Evolutionary conservation across 441 rosid species (phyloP).

Genomic region (Populus tomentosa): DNA sequence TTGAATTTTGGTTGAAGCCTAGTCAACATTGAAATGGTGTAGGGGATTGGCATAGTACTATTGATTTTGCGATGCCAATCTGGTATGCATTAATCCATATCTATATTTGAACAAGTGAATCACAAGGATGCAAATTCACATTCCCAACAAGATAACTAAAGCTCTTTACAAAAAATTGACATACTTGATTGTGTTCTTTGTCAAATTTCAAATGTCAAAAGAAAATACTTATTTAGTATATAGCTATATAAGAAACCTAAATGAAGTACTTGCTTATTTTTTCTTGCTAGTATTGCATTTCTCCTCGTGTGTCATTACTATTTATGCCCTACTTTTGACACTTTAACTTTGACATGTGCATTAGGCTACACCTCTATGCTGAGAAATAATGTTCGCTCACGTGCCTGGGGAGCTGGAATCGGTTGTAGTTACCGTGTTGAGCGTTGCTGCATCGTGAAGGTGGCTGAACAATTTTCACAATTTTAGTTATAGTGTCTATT

Average conservation of each 20-base stretch:
- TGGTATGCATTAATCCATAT: background rate
- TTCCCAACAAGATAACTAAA: background rate
- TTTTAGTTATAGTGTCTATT: constrained; percentile 6
- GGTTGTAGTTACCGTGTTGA: constrained; percentile 96
- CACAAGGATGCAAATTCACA: background rate
- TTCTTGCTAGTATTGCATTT: background rate
- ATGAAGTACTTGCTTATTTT: background rate
- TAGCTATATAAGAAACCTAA: background rate
- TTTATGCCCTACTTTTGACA: background rate
- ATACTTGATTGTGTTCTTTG: background rate
- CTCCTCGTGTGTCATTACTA: background rate
- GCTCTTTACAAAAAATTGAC: background rate
- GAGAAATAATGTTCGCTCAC: constrained; percentile 96
- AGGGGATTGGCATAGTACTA: background rate
- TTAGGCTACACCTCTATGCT: constrained; percentile 87
- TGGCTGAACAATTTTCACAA: constrained; percentile 26
- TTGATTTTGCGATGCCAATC: background rate
- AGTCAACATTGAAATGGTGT: background rate
- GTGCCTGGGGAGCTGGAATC: constrained; percentile 99
- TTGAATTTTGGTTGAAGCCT: background rate
- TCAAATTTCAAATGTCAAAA: background rate
- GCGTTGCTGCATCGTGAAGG: constrained; percentile 97
- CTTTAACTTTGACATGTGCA: constrained; percentile 16
- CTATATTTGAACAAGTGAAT: background rate
- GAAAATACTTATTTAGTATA: background rate